Percentiles rank a stretch among this genome's conserved stretches.
These are phyloP conservation scores for Plectosphaerella plurivora DNA, from an alignment of 2,329 filamentous ascomycete genomes.

Conservation along the genomic window DNA sequence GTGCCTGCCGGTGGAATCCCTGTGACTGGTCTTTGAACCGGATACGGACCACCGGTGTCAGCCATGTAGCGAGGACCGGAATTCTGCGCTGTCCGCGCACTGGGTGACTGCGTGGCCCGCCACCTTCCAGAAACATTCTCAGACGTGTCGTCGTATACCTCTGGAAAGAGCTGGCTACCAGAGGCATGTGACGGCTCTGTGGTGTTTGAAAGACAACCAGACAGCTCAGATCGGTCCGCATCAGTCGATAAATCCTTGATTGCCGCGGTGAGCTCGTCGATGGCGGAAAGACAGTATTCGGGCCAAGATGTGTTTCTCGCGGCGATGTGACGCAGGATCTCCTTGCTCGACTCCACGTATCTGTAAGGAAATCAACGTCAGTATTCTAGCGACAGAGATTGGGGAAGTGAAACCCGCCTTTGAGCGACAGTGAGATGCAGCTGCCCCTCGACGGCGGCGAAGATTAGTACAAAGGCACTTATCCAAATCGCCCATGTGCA, in stretches of 20 bases:
- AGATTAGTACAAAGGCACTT: conserved; percentile 45
- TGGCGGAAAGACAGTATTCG: conserved; percentile 24
- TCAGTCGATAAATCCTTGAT: conserved; percentile 16
- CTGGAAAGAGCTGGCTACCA: not conserved
- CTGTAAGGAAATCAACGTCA: conserved; percentile 7
- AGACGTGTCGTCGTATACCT: not conserved
- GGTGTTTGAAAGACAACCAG: not conserved
- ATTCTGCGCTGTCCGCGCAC: not conserved
- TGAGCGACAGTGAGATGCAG: conserved; percentile 30
- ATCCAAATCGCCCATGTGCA: conserved; percentile 52
- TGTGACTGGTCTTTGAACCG: not conserved
- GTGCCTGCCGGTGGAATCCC: not conserved
- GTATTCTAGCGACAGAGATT: not conserved
- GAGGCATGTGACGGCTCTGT: not conserved
- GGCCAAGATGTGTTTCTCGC: conserved; percentile 25
- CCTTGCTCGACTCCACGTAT: conserved; percentile 22
- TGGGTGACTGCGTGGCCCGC: not conserved
- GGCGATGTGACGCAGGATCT: conserved; percentile 20
- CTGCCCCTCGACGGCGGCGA: conserved; percentile 42
- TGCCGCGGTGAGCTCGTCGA: conserved; percentile 23
- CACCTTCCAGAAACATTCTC: not conserved
- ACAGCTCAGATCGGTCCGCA: not conserved
- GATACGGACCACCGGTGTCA: no score
- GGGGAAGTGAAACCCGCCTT: conserved; percentile 24
- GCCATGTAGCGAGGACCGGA: no score